phyloP scores from a whole-genome alignment of 2,329 filamentous ascomycete species.

The Aspergillus tamarii region DNA sequence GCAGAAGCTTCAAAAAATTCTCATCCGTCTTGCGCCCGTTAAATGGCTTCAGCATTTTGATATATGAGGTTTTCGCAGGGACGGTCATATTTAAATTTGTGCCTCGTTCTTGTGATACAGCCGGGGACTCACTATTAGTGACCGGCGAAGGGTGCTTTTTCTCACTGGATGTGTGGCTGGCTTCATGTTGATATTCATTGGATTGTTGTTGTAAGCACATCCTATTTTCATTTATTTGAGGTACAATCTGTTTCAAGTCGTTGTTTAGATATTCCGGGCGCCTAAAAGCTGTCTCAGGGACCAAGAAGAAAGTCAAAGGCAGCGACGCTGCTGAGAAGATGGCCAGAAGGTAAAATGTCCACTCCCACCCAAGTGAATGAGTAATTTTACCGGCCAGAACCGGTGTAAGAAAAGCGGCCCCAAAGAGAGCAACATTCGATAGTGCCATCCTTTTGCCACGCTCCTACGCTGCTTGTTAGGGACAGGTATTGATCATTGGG shows the following conservation, averaged over 20 bases:
- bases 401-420: slow-evolving; percentile 76
- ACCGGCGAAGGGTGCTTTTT: slow-evolving; percentile 9
- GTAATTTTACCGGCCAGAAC: slow-evolving; percentile 91
- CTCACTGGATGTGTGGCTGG: slow-evolving; percentile 14
- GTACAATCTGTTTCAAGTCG: slow-evolving; percentile 57
- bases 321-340: slow-evolving; percentile 77
- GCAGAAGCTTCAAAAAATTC: slow-evolving; percentile 64
- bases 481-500: background rate
- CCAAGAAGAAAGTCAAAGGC: slow-evolving; percentile 73
- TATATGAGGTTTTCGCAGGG: slow-evolving; percentile 59
- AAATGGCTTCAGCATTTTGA: slow-evolving; percentile 68
- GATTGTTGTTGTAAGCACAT: slow-evolving; percentile 16
- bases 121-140: background rate
- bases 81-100: slow-evolving; percentile 10
- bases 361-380: slow-evolving; percentile 73
- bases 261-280: slow-evolving; percentile 70
- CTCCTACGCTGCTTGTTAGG: slow-evolving; percentile 51
- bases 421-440: slow-evolving; percentile 70
- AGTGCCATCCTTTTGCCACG: slow-evolving; percentile 87
- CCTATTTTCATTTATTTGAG: slow-evolving; percentile 17
- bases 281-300: slow-evolving; percentile 81
- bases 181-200: slow-evolving; percentile 11
- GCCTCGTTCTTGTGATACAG: slow-evolving; percentile 7
- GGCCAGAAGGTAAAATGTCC: slow-evolving; percentile 85
- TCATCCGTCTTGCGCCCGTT: slow-evolving; percentile 83